Evolutionary conservation across 2,329 filamentous ascomycete species (phyloP).

Genomic region (Fusarium robinianum): DNA sequence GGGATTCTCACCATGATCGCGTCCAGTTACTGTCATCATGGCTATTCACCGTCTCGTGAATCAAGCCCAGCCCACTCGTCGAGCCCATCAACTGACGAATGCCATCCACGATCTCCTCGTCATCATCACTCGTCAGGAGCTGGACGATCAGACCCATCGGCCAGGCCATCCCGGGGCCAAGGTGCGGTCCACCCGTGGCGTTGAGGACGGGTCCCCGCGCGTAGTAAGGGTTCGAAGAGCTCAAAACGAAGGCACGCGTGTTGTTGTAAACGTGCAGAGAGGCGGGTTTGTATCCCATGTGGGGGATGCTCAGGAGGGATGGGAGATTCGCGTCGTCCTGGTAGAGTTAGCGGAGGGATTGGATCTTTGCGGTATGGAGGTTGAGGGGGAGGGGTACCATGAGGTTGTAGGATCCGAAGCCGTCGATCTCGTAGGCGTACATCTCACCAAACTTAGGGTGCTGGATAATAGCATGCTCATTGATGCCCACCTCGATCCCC

Average conservation of each 20-base stretch:
- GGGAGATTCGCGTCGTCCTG: slow-evolving; percentile 67
- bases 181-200: slow-evolving; percentile 57
- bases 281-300: slow-evolving; percentile 61
- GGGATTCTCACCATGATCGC: slow-evolving; percentile 41
- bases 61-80: slow-evolving; percentile 72
- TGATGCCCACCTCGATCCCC: slow-evolving; percentile 66
- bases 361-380: neutral
- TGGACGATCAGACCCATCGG: slow-evolving; percentile 84
- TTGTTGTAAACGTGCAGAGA: slow-evolving; percentile 70
- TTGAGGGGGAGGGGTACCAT: slow-evolving; percentile 49
- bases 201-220: slow-evolving; percentile 58
- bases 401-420: slow-evolving; percentile 63
- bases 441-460: slow-evolving; percentile 66
- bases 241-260: slow-evolving; percentile 75
- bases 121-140: slow-evolving; percentile 76
- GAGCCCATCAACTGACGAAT: slow-evolving; percentile 68
- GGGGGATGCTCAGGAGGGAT: slow-evolving; percentile 63
- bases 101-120: slow-evolving; percentile 72
- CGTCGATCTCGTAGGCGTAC: slow-evolving; percentile 73
- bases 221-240: slow-evolving; percentile 74
- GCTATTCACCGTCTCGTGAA: slow-evolving; percentile 67
- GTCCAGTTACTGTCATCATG: slow-evolving; percentile 41
- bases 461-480: slow-evolving; percentile 67
- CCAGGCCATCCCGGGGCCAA: slow-evolving; percentile 74
- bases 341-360: neutral